Conservation (phyloP, 257 asterid species). For the Petunia secreta region DNA sequence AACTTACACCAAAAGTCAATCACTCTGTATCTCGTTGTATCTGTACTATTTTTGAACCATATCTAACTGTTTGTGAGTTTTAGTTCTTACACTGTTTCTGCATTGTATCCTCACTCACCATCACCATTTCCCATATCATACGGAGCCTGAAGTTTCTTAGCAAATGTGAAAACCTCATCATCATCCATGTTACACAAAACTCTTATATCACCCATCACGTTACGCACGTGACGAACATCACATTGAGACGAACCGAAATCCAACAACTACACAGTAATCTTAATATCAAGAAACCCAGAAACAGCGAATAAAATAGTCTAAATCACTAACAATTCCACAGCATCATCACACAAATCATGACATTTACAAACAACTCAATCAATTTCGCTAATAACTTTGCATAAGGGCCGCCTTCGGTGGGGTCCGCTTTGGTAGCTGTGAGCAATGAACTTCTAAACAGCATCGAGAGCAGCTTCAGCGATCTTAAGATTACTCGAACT, state of each 20-base stretch:
- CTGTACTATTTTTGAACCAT: too few species aligned
- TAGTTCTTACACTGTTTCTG: too few species aligned
- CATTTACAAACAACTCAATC: constrained; percentile 83
- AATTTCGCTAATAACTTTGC: constrained; percentile 66
- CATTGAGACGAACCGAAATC: too few species aligned
- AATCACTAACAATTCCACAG: constrained; percentile 75
- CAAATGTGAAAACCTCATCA: constrained; percentile 83
- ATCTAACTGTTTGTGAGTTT: too few species aligned
- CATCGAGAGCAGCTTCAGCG: constrained; percentile 88
- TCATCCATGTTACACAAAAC: constrained; percentile 84
- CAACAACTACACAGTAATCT: too few species aligned
- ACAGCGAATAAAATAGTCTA: constrained; percentile 84
- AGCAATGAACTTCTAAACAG: constrained; percentile 87
- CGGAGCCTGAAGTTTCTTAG: constrained; percentile 79
- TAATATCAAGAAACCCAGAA: too few species aligned
- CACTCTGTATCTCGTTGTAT: too few species aligned
- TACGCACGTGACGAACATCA: constrained; percentile 76
- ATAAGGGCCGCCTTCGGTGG: constrained; percentile 65
- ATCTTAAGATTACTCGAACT: constrained; percentile 66
- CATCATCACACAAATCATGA: constrained; percentile 84
- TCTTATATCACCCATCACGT: constrained; percentile 84
- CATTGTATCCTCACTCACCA: too few species aligned
- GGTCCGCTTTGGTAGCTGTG: constrained; percentile 87
- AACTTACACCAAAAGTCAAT: too few species aligned
- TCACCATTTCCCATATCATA: constrained; percentile 52